A percentile compares a stretch with the other conserved stretches of the same genome.
Conservation (phyloP, 805 yeast genomes). For the Saccharomyces jurei region DNA sequence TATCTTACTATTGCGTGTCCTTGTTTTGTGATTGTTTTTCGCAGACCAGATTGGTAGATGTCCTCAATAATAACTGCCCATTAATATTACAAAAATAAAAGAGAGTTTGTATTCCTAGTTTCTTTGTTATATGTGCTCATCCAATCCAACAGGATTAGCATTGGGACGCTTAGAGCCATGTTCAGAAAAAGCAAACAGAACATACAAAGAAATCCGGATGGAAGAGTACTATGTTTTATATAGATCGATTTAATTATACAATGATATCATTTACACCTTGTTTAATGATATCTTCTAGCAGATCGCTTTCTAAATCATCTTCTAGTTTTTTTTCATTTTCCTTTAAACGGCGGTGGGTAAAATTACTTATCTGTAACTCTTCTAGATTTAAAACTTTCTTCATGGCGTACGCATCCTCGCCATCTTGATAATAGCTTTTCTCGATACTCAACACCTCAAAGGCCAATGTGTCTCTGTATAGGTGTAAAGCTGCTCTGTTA, state of each 20-base stretch:
- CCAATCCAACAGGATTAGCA: background rate
- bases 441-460: constrained; percentile 81
- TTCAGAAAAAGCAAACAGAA: background rate
- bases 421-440: constrained; percentile 88
- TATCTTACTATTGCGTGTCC: background rate
- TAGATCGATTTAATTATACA: constrained; percentile 6
- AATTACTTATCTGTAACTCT: constrained; percentile 51
- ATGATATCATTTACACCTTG: constrained; percentile 16
- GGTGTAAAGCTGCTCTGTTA: constrained; percentile 87
- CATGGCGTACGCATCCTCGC: constrained; percentile 97
- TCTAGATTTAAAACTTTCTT: constrained; percentile 55
- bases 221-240: background rate
- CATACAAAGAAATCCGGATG: background rate
- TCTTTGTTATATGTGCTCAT: background rate
- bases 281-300: constrained; percentile 32
- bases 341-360: constrained; percentile 32
- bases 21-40: background rate
- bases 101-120: background rate
- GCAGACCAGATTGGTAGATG: background rate
- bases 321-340: constrained; percentile 29
- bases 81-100: background rate
- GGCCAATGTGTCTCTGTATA: constrained; percentile 75
- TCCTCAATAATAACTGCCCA: background rate
- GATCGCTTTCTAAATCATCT: constrained; percentile 50
- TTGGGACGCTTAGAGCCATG: too few species aligned